Evolutionary conservation across 306 rosid species (phyloP), one percentile per base, ranked within the genome.

Genomic region (Prinsepia uniflora): DNA sequence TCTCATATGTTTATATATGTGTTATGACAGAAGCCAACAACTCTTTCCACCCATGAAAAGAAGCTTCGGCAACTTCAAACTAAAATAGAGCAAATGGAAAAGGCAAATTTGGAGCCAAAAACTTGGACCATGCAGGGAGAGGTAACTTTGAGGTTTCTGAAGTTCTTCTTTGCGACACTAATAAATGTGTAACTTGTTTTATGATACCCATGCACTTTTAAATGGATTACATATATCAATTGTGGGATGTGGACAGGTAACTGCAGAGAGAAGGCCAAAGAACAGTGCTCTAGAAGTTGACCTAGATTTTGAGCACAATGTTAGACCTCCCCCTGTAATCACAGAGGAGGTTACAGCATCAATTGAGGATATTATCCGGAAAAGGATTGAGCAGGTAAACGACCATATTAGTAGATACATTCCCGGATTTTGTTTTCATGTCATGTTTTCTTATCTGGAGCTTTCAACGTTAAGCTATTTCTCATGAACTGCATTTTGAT

Each of bases 91-190:
- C 75, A 72, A 82, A 84, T 91, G 96, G 99, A 94, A 79, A 81
- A 78, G 39, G 85, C 92, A 68, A 91, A 84, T 75, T 24, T 94
- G 83, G 92, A 89, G 69, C 92, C 87, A 56, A 87, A 89, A 81
- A 70, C 81, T 22, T 94, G 99, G 99, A 87, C 89, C 74, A 86
- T 94, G 97, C 87, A 72, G 80, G 99, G 99, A 57, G 99, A 94
- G 97, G 99, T 94, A 84, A 75, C 58, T 17, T 63, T 63, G 6
- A 10, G 10, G 58, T 48, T 76, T 54, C 8, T 13, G 9, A 45
- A 17, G 5, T 74, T 71, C 65, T 61, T 36, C 18, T 46, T 46
- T 14, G 18, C 7, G 61, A 43, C 58, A 50, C 62, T 45, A 15
- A 24, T 72, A 15, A 55, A 36, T 44, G 15, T 54, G 44, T 56